Evolutionary conservation across 2,329 filamentous ascomycete genomes (phyloP), one percentile per base, ranked within the genome.

Genomic region (Aspergillus sp.): DNA sequence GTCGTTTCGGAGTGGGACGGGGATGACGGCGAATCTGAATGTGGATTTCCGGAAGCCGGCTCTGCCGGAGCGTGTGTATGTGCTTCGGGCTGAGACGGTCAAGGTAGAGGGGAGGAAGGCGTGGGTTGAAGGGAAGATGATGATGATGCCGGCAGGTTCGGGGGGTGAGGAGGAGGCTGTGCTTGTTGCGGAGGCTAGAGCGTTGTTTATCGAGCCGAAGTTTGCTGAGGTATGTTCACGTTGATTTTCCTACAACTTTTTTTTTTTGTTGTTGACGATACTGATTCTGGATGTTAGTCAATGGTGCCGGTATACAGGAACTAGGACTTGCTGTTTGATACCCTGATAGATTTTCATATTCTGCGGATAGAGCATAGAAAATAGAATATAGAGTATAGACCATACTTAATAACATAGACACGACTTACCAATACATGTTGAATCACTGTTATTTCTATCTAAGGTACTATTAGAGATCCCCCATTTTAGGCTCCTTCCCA

Each of bases 171-270:
- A 42, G 11, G 68, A 70, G 41, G 55, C 60, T 3, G 64, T 69
- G 24, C 63, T 71, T 63, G 69, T 73, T 52, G 67, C 71, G 12
- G 71, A 74, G 62, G 71, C 64, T n/a, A 71, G 64, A 59, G 72
- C 71, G 39, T 67, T 75, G 65, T 75, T 75, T 62, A 58, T 75
- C 36, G 71, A 75, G 62, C 72, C 72, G 2, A 74, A 68, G 62
- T 74, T 73, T 65, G 71, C 69, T 2, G 64, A 70, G 57, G 70
- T 73, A 60, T 63, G 71, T 69, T 44, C 26, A 11, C 11, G 8
- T 30, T 30, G 26, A 30, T 30, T 30, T 9, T 30, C 26, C 9
- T 30, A 30, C 26, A 9, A 30, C n/a, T 30, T 30, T 9, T 9
- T 9, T 3, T 30, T 30, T 30, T 9, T 3, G 26, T 30, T 30